phyloP scores from a whole-genome alignment of 2,329 filamentous ascomycete species.

The Fusarium cyanostomum region DNA sequence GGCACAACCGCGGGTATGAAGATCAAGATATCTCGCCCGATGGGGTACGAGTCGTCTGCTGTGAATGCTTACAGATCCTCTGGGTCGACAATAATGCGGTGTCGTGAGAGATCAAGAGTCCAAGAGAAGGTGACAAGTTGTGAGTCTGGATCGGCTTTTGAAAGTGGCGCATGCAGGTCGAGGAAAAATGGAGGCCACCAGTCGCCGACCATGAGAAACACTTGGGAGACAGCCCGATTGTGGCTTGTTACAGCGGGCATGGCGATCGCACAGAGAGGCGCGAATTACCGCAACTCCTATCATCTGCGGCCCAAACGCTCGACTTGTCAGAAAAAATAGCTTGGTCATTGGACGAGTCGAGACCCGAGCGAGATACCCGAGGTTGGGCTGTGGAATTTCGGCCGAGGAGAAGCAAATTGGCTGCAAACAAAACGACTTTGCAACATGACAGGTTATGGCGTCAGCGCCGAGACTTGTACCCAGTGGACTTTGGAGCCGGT shows the following conservation, averaged over 20 bases:
- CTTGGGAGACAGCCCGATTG: slow-evolving; percentile 21
- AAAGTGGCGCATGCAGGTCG: slow-evolving; percentile 10
- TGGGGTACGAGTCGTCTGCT: background rate
- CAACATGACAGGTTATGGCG: slow-evolving; percentile 23
- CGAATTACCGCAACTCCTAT: background rate
- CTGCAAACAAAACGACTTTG: background rate
- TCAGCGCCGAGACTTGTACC: slow-evolving; percentile 19
- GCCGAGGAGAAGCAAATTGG: slow-evolving; percentile 1
- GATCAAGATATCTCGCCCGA: background rate
- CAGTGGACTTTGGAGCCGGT: slow-evolving; percentile 7
- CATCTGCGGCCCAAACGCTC: background rate
- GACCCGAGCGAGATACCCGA: background rate
- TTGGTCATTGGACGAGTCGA: background rate
- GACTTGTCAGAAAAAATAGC: slow-evolving; percentile 1
- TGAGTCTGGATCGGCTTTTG: slow-evolving; percentile 2
- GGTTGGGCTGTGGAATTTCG: background rate
- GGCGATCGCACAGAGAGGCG: slow-evolving; percentile 8
- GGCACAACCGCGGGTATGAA: background rate
- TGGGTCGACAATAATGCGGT: background rate
- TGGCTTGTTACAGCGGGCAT: slow-evolving; percentile 16
- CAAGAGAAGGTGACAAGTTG: background rate
- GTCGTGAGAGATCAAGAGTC: background rate
- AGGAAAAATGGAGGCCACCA: slow-evolving; percentile 3
- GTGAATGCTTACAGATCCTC: background rate
- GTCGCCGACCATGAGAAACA: slow-evolving; percentile 13